Conservation (phyloP, 75 land plant species). For the Cryptomeria japonica region DNA sequence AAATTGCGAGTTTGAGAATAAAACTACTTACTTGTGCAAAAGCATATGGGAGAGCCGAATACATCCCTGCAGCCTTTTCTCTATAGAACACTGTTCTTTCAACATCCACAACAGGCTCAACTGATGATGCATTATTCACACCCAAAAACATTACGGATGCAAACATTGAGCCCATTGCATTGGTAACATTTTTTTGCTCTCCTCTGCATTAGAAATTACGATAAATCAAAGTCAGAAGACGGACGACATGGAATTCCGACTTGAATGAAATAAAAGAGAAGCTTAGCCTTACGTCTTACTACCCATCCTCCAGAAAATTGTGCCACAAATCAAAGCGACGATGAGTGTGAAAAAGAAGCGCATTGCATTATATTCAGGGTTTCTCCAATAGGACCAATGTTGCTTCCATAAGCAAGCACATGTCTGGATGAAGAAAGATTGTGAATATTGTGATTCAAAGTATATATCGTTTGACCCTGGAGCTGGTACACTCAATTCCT, state of each 20-base stretch:
- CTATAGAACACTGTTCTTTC: not conserved
- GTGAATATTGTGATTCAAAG: constrained; percentile 34
- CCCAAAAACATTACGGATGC: not conserved
- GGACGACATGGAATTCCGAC: not conserved
- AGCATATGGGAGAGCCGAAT: not conserved
- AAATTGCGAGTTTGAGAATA: not conserved
- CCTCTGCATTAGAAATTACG: not conserved
- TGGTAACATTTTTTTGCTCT: not conserved
- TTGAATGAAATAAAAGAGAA: not conserved
- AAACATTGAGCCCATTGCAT: not conserved
- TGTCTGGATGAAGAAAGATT: constrained; percentile 29
- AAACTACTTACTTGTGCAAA: not conserved
- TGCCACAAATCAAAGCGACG: constrained; percentile 68
- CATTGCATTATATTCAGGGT: constrained; percentile 62
- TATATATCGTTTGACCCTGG: constrained; percentile 33
- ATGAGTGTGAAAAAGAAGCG: constrained; percentile 70
- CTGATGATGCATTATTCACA: not conserved
- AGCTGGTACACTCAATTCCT: constrained; percentile 65
- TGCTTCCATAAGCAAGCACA: constrained; percentile 57
- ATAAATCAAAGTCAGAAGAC: not conserved
- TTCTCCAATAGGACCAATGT: constrained; percentile 54
- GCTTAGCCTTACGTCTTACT: not conserved
- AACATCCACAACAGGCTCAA: not conserved
- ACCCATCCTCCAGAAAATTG: constrained; percentile 86
- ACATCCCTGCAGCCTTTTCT: not conserved